Evolutionary conservation across 805 yeast genomes (phyloP), one percentile per base, ranked within the genome.

Genomic region (Schizosaccharomyces octosporus): DNA sequence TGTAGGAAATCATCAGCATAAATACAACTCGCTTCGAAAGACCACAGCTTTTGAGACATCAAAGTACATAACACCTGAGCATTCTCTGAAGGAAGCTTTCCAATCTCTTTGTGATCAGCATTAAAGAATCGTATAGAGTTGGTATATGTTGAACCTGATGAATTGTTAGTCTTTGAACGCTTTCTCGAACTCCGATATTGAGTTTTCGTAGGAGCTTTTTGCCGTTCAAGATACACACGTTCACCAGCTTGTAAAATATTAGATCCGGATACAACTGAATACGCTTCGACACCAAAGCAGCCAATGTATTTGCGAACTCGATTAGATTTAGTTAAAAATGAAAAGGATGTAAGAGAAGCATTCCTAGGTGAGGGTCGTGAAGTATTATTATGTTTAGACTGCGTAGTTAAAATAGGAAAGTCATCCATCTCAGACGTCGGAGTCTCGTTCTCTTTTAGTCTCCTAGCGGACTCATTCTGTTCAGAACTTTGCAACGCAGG

Each of bases 51-150:
- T 9, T 78, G 70, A 61, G 80, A 85, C 1, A 85, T 62, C 41
- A 88, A 73, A 0, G 94, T 87, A 3, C 82, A 78, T 9, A 89
- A 68, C 11, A 82, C 76, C 4, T 77, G 71, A 0, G 95, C 87
- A 39, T 80, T 73, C 60, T 80, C 84, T 64, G 83, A 88, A 0
- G 86, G 82, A 0, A 86, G 68, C 65, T 95, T 77, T 0, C 93
- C 97, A 39, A 89, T 74, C 68, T 86, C 95, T 63, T 84, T 61
- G 15, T 70, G 72, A 6, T 62, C 61, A 13, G 58, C 32, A 15
- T 70, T 69, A n/a, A 63, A 62, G n/a, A 73, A 66, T 2, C 73
- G 66, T 15, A 73, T 72, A 32, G 70, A 60, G 39, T 64, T 59
- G 15, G 24, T 42, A 13, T 21, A 21, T 9, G n/a, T 5, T 32